phyloP scores from a whole-genome alignment of 2,329 filamentous ascomycete genomes.

The Diaporthe sp. region DNA sequence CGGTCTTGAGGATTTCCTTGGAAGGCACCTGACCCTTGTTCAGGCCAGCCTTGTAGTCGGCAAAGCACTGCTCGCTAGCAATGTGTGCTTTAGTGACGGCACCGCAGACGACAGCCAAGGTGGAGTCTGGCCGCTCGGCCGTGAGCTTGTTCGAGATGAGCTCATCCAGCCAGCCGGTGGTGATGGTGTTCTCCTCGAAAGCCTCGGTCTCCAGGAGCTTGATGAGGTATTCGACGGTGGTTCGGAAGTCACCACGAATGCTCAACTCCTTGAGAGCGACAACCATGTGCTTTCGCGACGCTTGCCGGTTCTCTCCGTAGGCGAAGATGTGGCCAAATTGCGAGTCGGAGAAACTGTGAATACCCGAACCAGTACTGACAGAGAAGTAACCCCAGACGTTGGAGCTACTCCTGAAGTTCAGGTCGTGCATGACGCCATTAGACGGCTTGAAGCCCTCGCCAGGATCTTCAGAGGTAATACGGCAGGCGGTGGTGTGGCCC shows the following conservation, averaged over 20 bases:
- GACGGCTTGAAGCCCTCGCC: constrained; percentile 99
- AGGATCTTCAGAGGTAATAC: constrained; percentile 98
- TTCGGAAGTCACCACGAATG: constrained; percentile 99
- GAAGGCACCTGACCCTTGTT: constrained; percentile 98
- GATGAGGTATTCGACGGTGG: constrained; percentile 98
- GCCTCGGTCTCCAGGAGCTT: constrained; percentile 98
- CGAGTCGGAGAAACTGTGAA: constrained; percentile 98
- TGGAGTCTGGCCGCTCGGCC: constrained; percentile 92
- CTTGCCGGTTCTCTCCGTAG: constrained; percentile 96
- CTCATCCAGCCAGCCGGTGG: constrained; percentile 98
- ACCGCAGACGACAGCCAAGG: constrained; percentile 94
- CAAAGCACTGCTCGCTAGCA: constrained; percentile 88
- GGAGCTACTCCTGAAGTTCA: constrained; percentile 98
- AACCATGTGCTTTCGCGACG: constrained; percentile 99
- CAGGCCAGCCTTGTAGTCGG: constrained; percentile 86
- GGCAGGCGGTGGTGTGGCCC: constrained; percentile 97
- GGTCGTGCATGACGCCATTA: constrained; percentile 97
- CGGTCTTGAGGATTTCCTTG: constrained; percentile 96
- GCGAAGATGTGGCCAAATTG: constrained; percentile 99
- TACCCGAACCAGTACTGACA: constrained; percentile 93
- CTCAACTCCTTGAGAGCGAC: constrained; percentile 98
- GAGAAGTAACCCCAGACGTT: constrained; percentile 99
- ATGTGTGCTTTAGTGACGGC: constrained; percentile 95
- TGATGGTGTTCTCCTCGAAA: constrained; percentile 99
- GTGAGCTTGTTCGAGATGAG: constrained; percentile 98